phyloP scores from a whole-genome alignment of 1,284 basidiomycete genomes.

The Farysia itapuensis region DNA sequence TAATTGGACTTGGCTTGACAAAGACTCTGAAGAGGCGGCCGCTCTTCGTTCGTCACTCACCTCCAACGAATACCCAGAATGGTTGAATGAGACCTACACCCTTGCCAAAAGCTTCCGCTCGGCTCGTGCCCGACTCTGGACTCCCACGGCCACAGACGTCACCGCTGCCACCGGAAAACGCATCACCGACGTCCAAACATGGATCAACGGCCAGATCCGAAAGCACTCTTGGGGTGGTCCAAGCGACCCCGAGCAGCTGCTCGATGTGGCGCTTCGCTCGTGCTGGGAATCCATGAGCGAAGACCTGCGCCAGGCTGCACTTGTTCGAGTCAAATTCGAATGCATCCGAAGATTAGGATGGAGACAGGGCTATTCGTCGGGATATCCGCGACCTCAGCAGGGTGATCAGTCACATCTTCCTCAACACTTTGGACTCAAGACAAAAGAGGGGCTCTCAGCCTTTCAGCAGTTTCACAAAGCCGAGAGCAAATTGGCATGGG shows the following conservation, averaged over 20 bases:
- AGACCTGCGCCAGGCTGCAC: constrained; percentile 14
- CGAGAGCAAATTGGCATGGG: constrained; percentile 46
- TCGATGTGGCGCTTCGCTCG: constrained; percentile 27
- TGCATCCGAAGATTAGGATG: constrained; percentile 52
- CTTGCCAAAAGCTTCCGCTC: constrained; percentile 26
- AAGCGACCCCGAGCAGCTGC: constrained; percentile 33
- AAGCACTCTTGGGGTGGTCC: neutral
- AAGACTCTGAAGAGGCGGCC: neutral
- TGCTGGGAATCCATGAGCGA: constrained; percentile 28
- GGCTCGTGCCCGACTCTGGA: constrained; percentile 38
- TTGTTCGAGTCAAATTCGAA: constrained; percentile 33
- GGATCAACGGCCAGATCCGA: constrained; percentile 5
- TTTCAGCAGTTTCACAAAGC: constrained; percentile 19
- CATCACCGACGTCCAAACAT: constrained; percentile 10
- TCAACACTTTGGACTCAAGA: constrained; percentile 5
- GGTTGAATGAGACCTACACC: constrained; percentile 12
- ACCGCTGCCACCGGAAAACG: constrained; percentile 1
- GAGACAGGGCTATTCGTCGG: constrained; percentile 54
- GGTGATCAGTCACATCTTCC: constrained; percentile 13
- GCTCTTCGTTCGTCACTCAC: neutral
- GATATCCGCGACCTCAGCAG: constrained; percentile 36
- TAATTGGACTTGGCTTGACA: constrained; percentile 32
- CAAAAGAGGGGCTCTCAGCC: constrained; percentile 17
- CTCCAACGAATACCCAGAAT: constrained; percentile 5
- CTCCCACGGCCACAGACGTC: constrained; percentile 8